These are phyloP conservation scores for Sungouiella blattae DNA, from an alignment of 805 yeast genomes.

Conservation along the genomic window DNA sequence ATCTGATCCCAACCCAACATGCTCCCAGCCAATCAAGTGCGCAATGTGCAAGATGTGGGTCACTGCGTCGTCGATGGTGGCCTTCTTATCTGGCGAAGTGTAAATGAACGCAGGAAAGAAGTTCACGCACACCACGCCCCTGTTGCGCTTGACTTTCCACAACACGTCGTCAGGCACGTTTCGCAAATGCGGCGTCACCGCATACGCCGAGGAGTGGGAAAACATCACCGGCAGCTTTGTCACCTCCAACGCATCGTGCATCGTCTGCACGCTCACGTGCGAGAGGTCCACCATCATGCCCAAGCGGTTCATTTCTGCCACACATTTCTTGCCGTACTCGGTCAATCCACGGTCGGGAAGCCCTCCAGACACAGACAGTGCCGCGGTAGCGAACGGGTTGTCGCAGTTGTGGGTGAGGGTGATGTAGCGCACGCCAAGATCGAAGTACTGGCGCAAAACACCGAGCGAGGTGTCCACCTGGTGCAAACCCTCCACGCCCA, in stretches of 20 bases:
- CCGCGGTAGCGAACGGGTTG: constrained; percentile 57
- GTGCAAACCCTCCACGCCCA: constrained; percentile 56
- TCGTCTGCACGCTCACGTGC: constrained; percentile 47
- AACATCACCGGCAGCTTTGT: constrained; percentile 47
- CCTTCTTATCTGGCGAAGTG: constrained; percentile 10
- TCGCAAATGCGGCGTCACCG: constrained; percentile 39
- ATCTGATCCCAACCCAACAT: constrained; percentile 50
- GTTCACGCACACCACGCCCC: constrained; percentile 48
- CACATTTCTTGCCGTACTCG: constrained; percentile 36
- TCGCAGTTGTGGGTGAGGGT: constrained; percentile 56
- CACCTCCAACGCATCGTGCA: constrained; percentile 40
- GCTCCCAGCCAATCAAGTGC: constrained; percentile 47
- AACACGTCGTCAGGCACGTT: constrained; percentile 49
- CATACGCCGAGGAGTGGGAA: constrained; percentile 46
- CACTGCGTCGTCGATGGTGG: constrained; percentile 46
- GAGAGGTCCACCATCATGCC: constrained; percentile 53
- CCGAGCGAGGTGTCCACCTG: constrained; percentile 49
- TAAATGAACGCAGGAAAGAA: constrained; percentile 42
- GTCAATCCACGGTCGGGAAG: constrained; percentile 43
- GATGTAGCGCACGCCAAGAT: constrained; percentile 51
- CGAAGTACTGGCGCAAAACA: constrained; percentile 46
- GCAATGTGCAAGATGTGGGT: constrained; percentile 43
- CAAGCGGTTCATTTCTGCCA: constrained; percentile 48
- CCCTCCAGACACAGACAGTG: constrained; percentile 45
- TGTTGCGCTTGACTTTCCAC: constrained; percentile 32